Conservation (phyloP, 306 rosid genomes). For the cucumber (Cucumis sativus) region Cucumber_9930_V3 NC_026655.2:7803501-7804000, state of each 20-base stretch:
- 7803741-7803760: slow-evolving; percentile 53
- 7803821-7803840: neutral
- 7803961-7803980: neutral
- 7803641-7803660: slow-evolving; percentile 51
- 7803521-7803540: slow-evolving; percentile 76
- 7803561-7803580: slow-evolving; percentile 37
- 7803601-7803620: slow-evolving; percentile 67
- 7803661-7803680: slow-evolving; percentile 51
- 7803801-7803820: slow-evolving; percentile 29
- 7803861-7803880: slow-evolving; percentile 2
- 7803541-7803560: slow-evolving; percentile 61
- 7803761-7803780: slow-evolving; percentile 71
- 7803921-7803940: neutral
- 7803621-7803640: slow-evolving; percentile 65
- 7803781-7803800: slow-evolving; percentile 57
- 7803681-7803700: slow-evolving; percentile 75
- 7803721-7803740: slow-evolving; percentile 76
- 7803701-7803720: slow-evolving; percentile 88
- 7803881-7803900: neutral
- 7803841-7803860: neutral
- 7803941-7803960: neutral
- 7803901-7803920: neutral
- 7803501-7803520: slow-evolving; percentile 40
- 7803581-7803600: slow-evolving; percentile 42
- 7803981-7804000: neutral